phyloP scores from a whole-genome alignment of 768 basidiomycete species.

The Tricholoma hemisulphureum region DNA sequence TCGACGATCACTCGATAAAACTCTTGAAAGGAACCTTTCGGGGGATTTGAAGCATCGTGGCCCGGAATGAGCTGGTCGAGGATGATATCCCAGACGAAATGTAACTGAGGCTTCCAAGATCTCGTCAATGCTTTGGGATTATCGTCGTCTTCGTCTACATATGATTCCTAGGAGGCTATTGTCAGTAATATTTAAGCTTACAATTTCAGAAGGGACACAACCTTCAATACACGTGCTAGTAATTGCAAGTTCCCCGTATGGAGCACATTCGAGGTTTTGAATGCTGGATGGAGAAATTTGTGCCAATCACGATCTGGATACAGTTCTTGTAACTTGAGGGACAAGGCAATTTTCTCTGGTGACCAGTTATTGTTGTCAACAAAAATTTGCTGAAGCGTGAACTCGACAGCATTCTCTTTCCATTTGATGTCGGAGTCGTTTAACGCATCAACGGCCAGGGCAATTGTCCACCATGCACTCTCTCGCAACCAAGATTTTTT shows the following conservation, averaged over 20 bases:
- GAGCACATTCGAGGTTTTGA: conserved; percentile 73
- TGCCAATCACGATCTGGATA: conserved; percentile 69
- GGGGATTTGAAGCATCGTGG: conserved; percentile 32
- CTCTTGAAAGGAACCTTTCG: conserved; percentile 75
- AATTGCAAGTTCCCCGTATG: conserved; percentile 66
- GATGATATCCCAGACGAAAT: conserved; percentile 88
- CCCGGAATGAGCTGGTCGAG: conserved; percentile 70
- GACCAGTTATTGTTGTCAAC: conserved; percentile 65
- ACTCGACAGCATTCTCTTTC: conserved; percentile 62
- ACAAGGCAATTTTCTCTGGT: conserved; percentile 84
- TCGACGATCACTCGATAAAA: conserved; percentile 92
- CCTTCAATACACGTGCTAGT: conserved; percentile 81
- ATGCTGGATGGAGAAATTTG: conserved; percentile 60
- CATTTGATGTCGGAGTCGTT: conserved; percentile 61
- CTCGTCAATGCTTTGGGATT: conserved; percentile 51
- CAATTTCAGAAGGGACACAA: conserved; percentile 26
- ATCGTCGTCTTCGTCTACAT: conserved; percentile 51
- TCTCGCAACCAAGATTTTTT: conserved; percentile 91
- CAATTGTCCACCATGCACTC: conserved; percentile 83
- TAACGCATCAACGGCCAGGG: conserved; percentile 60
- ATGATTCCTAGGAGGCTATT: conserved; percentile 48
- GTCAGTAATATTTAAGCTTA: not conserved
- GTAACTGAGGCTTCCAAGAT: conserved; percentile 86
- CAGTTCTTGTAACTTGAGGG: conserved; percentile 63
- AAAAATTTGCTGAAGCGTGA: conserved; percentile 52